Evolutionary conservation across 768 basidiomycete genomes (phyloP).

Genomic region (Podaxis pistillaris): DNA sequence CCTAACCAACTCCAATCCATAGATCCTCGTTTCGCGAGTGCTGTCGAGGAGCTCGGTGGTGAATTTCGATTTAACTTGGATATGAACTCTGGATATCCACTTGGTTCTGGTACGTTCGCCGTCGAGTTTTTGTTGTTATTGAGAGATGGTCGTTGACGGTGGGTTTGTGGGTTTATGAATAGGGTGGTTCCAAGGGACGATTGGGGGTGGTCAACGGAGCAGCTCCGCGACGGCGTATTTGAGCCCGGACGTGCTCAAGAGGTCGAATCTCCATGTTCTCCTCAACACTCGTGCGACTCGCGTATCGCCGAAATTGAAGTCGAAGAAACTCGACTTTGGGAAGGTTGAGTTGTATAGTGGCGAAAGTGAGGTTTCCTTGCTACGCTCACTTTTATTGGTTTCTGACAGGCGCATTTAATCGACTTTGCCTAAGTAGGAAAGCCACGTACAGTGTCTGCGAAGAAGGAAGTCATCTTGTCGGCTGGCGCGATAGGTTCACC

Average conservation of each 20-base stretch:
- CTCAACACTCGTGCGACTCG: neutral
- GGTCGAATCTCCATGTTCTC: slow-evolving; percentile 12
- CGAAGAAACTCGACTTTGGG: neutral
- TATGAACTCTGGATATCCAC: slow-evolving; percentile 26
- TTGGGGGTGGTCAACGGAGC: slow-evolving; percentile 26
- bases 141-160: too few relatives aligned
- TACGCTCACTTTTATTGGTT: too few relatives aligned
- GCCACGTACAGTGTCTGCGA: neutral
- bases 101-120: slow-evolving; percentile 28
- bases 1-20: slow-evolving; percentile 29
- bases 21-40: slow-evolving; percentile 29
- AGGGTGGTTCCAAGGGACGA: slow-evolving; percentile 24
- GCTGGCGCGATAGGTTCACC: slow-evolving; percentile 23
- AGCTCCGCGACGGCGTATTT: slow-evolving; percentile 32
- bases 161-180: neutral
- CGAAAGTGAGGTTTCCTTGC: too few relatives aligned
- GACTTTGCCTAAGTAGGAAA: too few relatives aligned
- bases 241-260: slow-evolving; percentile 18
- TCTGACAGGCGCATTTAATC: too few relatives aligned
- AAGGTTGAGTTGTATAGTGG: too few relatives aligned
- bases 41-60: slow-evolving; percentile 25
- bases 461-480: neutral
- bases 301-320: neutral
- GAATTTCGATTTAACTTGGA: slow-evolving; percentile 27
- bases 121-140: too few relatives aligned